Conservation (phyloP, 139 green algal species). For the Chlorella vulgaris region DNA sequence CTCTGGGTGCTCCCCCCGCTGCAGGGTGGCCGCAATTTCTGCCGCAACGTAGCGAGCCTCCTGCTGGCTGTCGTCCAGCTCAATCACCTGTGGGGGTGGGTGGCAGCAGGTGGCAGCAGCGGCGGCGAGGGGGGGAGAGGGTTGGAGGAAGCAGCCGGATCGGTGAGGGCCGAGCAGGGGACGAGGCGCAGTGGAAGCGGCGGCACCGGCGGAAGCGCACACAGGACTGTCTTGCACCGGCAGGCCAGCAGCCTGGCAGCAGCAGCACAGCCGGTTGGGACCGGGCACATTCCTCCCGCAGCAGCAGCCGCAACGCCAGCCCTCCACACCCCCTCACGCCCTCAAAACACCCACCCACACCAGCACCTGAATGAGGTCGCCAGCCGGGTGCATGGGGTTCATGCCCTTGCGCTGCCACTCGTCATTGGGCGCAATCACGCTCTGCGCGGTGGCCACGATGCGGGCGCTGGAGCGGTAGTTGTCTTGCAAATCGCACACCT, state of each 20-base stretch:
- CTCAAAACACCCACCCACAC: background rate
- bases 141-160: background rate
- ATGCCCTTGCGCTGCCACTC: constrained; percentile 24
- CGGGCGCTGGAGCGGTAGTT: constrained; percentile 57
- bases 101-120: background rate
- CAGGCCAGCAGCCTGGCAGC: background rate
- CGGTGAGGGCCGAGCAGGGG: no score
- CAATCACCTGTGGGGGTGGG: background rate
- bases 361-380: constrained; percentile 14
- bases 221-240: no score
- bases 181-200: no score
- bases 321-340: background rate
- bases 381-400: background rate
- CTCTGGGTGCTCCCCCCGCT: background rate
- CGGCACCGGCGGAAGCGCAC: no score
- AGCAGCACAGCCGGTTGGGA: no score
- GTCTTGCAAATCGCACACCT: constrained; percentile 39
- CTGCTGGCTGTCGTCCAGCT: constrained; percentile 17
- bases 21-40: background rate
- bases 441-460: constrained; percentile 53
- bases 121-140: background rate
- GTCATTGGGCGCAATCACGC: constrained; percentile 26
- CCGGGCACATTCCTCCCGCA: background rate
- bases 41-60: constrained; percentile 2
- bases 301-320: no score